Percentiles rank a stretch among this genome's conserved stretches.
Evolutionary conservation across 768 basidiomycete species (phyloP).

Genomic region (Tephrocybe sp.): DNA sequence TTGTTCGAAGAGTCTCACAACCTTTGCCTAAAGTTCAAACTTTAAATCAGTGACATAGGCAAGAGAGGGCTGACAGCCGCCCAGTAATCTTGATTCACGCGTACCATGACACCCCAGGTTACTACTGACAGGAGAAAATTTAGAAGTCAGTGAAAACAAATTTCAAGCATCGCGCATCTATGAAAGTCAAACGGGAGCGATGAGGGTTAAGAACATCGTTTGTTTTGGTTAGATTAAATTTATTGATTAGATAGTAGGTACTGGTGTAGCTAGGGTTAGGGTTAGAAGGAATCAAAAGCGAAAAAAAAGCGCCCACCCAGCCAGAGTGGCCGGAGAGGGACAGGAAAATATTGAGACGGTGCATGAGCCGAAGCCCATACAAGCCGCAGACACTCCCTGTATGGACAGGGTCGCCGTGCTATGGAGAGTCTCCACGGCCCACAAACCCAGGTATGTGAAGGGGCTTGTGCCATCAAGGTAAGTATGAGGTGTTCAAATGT

Average conservation of each 20-base stretch:
- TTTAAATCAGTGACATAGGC: no score
- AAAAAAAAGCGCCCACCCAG: conserved; percentile 43
- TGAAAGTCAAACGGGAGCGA: no score
- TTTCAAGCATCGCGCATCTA: no score
- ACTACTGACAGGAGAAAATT: no score
- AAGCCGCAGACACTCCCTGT: conserved; percentile 54
- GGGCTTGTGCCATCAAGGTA: conserved; percentile 66
- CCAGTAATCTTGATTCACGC: no score
- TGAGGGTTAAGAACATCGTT: no score
- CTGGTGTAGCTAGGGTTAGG: conserved; percentile 10
- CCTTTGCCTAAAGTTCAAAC: no score
- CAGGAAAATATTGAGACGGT: conserved; percentile 67
- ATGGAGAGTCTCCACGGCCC: conserved; percentile 60
- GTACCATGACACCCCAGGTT: no score
- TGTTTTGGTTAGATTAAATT: background rate
- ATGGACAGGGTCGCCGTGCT: conserved; percentile 74
- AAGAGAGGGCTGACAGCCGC: no score
- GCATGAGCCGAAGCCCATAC: conserved; percentile 67
- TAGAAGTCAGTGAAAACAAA: no score
- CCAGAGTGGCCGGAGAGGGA: conserved; percentile 54
- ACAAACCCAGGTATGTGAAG: conserved; percentile 57
- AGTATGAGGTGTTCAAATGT: conserved; percentile 42
- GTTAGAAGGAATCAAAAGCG: background rate
- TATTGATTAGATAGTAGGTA: background rate
- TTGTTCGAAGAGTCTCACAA: no score